Evolutionary conservation across 1,284 basidiomycete genomes (phyloP).

Genomic region (Leccinum pachyderme): DNA sequence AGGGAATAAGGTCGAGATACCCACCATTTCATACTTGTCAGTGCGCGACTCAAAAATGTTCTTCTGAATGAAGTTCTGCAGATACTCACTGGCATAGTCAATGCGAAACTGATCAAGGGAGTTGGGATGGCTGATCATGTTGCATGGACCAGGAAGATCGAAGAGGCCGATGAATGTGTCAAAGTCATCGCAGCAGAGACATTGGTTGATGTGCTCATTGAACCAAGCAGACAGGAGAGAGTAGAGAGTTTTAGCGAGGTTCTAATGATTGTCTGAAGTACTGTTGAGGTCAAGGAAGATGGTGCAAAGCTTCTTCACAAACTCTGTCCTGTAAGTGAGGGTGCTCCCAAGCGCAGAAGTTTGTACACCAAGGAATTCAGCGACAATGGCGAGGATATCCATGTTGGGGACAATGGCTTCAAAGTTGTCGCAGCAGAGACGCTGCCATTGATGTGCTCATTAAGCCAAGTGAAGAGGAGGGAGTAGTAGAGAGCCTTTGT

Average conservation of each 20-base stretch:
- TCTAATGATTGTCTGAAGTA: slow-evolving; percentile 89
- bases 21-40: slow-evolving; percentile 83
- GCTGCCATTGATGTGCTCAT: no score
- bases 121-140: slow-evolving; percentile 80
- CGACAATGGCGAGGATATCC: slow-evolving; percentile 78
- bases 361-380: slow-evolving; percentile 89
- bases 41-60: slow-evolving; percentile 77
- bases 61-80: slow-evolving; percentile 86
- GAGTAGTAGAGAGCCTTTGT: no score
- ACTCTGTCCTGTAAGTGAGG: slow-evolving; percentile 88
- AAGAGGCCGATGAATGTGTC: slow-evolving; percentile 92
- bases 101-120: slow-evolving; percentile 95
- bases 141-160: slow-evolving; percentile 91
- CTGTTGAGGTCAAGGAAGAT: slow-evolving; percentile 94
- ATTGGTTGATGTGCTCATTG: slow-evolving; percentile 95
- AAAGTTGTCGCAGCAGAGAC: no score
- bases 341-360: slow-evolving; percentile 76
- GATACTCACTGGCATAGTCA: slow-evolving; percentile 92
- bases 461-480: no score
- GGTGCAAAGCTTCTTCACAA: slow-evolving; percentile 92
- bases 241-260: slow-evolving; percentile 91
- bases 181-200: slow-evolving; percentile 89
- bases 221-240: slow-evolving; percentile 95
- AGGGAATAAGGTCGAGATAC: slow-evolving; percentile 71
- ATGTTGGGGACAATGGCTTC: slow-evolving; percentile 76